Base-by-base conservation (phyloP, 2,329 filamentous ascomycete genomes). In the Coleophoma crateriformis region DNA sequence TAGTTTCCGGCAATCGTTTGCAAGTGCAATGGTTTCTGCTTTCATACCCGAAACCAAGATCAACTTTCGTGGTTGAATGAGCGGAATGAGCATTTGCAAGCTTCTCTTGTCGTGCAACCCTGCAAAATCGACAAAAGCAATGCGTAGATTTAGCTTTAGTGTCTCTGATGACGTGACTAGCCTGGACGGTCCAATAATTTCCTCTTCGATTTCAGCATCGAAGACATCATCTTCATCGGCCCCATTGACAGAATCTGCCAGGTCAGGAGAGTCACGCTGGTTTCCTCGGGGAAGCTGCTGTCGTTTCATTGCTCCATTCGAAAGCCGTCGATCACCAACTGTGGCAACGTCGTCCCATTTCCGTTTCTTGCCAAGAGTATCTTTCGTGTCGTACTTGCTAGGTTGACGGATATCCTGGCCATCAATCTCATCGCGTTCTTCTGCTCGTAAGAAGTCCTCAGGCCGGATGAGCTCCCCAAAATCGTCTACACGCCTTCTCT, bases 391-490 rank as follows among this genome's bases (percentile, higher is more conserved):
- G 12, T 68, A 68, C 51, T 77, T 75, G 13, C 73, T 73, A 14
- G 69, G 61, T 33, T 76, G 73, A 34, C 74, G 74, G 50, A 81
- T 71, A 45, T 85, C 82, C 46, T 85, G 80, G 12, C 80, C 81
- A 38, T 88, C 85, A 15, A 81, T 76, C 50, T 85, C 82, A 58
- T 95, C 90, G 50, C 90, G 84, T 68, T 97, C 94, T 64, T 99
- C 94, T 0, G 91, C 92, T 50, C 91, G 82, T 1, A 96, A 77
- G 64, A 92, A 99, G 56, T 99, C 94, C 66, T 97, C 94, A 0
- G 92, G 88, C 48, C 90, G 83, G 58, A 99, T 96, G 14, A 95
- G 72, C 56, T 99, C 94, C 51, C 94, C 94, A 68, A 94, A 99
- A 56, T 96, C 92, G 63, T 97, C 94, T 32, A 79, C 82, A 46